These are phyloP conservation scores for Cercospora brassicicola DNA, from an alignment of 2,329 filamentous ascomycete species.

Conservation along the genomic window DNA sequence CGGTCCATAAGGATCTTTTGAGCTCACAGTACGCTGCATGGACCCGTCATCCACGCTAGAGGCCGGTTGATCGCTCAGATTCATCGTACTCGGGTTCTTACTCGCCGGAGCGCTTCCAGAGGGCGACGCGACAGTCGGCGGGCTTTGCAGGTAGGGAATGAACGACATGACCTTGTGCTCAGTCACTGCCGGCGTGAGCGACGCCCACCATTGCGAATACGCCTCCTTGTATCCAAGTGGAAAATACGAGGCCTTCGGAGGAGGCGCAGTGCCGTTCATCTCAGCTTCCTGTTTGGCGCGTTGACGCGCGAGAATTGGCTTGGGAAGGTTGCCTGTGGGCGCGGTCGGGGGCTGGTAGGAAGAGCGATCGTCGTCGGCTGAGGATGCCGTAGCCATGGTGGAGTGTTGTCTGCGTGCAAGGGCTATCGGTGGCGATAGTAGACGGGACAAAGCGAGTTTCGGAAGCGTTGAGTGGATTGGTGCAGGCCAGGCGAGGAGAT, in stretches of 20 bases:
- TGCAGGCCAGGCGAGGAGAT: constrained; percentile 5
- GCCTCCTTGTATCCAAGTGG: constrained; percentile 90
- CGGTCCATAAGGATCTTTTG: constrained; percentile 76
- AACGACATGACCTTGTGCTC: constrained; percentile 86
- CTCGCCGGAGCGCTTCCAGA: constrained; percentile 57
- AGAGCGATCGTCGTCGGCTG: constrained; percentile 25
- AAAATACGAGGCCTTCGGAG: constrained; percentile 53
- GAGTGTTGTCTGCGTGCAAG: constrained; percentile 12
- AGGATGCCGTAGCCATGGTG: constrained; percentile 39
- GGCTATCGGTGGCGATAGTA: background rate
- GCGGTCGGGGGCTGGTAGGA: constrained; percentile 16
- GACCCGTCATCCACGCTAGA: constrained; percentile 41
- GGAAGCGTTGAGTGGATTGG: background rate
- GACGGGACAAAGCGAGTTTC: background rate
- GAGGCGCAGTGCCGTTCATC: constrained; percentile 17
- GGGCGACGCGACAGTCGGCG: constrained; percentile 63
- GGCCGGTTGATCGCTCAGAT: constrained; percentile 42
- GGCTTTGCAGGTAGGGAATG: constrained; percentile 76
- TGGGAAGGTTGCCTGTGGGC: constrained; percentile 18
- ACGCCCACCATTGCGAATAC: constrained; percentile 91
- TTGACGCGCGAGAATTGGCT: constrained; percentile 36
- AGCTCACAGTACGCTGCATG: constrained; percentile 44
- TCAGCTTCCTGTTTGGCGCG: constrained; percentile 34
- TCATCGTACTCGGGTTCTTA: constrained; percentile 42
- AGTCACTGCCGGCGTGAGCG: constrained; percentile 75